Evolutionary conservation across 2,329 filamentous ascomycete genomes (phyloP).

Genomic region (Penicillium sp.): DNA sequence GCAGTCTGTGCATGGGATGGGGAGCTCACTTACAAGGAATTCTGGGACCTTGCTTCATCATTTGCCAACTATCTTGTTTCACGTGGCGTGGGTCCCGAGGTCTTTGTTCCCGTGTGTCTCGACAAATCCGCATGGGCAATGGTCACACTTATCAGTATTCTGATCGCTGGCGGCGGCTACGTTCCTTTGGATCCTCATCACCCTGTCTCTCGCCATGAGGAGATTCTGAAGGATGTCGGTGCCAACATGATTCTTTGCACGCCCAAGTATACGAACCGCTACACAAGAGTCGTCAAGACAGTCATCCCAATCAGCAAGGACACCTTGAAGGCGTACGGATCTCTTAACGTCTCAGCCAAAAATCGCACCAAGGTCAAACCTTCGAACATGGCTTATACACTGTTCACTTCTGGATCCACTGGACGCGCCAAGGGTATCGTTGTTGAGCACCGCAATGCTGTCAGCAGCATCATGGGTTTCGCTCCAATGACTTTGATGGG

Average conservation of each 20-base stretch:
- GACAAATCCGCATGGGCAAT: conserved; percentile 40
- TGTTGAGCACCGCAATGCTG: conserved; percentile 37
- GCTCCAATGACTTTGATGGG: conserved; percentile 30
- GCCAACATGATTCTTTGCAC: conserved; percentile 38
- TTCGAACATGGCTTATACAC: conserved; percentile 36
- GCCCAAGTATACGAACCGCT: conserved; percentile 34
- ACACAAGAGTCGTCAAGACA: conserved; percentile 31
- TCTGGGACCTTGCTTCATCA: conserved; percentile 32
- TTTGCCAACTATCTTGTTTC: conserved; percentile 35
- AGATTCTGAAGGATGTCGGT: conserved; percentile 35
- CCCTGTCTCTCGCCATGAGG: conserved; percentile 36
- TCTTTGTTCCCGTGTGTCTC: conserved; percentile 36
- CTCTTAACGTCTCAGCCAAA: conserved; percentile 15
- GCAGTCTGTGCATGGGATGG: conserved; percentile 43
- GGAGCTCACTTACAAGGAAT: conserved; percentile 35
- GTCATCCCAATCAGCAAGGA: conserved; percentile 38
- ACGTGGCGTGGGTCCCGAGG: conserved; percentile 36
- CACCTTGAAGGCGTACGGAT: conserved; percentile 32
- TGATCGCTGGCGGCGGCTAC: conserved; percentile 39
- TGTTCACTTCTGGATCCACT: conserved; percentile 44
- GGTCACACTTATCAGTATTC: conserved; percentile 35
- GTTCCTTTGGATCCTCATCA: conserved; percentile 40
- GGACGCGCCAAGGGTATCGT: conserved; percentile 43
- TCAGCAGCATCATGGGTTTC: conserved; percentile 36
- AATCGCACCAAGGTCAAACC: conserved; percentile 14